A percentile compares a stretch with the other conserved stretches of the same genome.
Evolutionary conservation across 2,329 filamentous ascomycete species (phyloP).

Genomic region (Blastomyces percursus): DNA sequence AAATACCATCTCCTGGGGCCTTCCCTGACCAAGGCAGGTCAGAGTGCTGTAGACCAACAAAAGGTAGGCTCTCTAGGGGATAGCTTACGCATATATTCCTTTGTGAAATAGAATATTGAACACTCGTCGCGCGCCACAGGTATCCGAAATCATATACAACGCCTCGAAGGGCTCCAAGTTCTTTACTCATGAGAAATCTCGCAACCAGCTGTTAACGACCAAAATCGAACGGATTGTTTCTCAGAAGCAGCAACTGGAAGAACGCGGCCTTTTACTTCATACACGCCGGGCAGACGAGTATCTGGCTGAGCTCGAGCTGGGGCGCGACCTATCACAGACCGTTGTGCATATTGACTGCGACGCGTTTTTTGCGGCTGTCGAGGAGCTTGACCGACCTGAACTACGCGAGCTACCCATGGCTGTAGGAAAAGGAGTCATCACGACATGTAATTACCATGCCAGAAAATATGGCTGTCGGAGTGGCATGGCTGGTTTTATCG

Average conservation of each 20-base stretch:
- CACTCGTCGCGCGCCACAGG: conserved; percentile 36
- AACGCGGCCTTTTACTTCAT: conserved; percentile 61
- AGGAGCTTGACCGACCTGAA: conserved; percentile 73
- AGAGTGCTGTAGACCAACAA: conserved; percentile 83
- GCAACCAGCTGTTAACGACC: conserved; percentile 68
- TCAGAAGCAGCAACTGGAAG: conserved; percentile 65
- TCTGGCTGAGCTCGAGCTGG: conserved; percentile 65
- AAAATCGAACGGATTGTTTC: conserved; percentile 73
- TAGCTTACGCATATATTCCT: not conserved
- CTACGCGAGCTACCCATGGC: conserved; percentile 80
- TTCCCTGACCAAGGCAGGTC: conserved; percentile 84
- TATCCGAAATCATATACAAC: conserved; percentile 94
- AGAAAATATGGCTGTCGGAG: conserved; percentile 82
- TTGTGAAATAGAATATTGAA: not conserved
- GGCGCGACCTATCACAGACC: conserved; percentile 69
- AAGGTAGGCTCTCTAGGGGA: conserved; percentile 45
- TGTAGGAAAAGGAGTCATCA: conserved; percentile 63
- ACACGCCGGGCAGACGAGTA: conserved; percentile 68
- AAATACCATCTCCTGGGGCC: conserved; percentile 87
- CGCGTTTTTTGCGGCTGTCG: conserved; percentile 93
- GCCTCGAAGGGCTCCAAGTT: conserved; percentile 94
- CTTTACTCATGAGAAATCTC: conserved; percentile 79
- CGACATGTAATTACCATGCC: conserved; percentile 77
- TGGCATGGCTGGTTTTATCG: conserved; percentile 94
- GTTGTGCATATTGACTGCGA: conserved; percentile 94